These are phyloP conservation scores for Solanum pimpinellifolium DNA, from an alignment of 257 asterid genomes.

Conservation along the genomic window DNA sequence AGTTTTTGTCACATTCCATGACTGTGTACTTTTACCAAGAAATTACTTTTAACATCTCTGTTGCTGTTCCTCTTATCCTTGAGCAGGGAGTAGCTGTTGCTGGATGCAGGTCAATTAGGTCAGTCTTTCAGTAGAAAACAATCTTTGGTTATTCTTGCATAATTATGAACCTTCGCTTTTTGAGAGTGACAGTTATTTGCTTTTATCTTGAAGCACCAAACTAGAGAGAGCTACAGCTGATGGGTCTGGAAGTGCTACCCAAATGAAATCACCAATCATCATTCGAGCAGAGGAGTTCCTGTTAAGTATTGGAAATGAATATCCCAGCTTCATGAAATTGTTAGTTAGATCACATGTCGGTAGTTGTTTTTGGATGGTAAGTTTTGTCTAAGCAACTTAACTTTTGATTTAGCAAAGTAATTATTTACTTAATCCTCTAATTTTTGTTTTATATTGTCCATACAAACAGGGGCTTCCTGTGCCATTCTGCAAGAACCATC, in stretches of 20 bases:
- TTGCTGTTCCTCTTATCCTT: constrained; percentile 1
- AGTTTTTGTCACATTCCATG: not conserved
- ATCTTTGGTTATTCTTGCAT: not conserved
- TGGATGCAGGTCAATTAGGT: constrained; percentile 33
- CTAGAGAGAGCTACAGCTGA: constrained; percentile 20
- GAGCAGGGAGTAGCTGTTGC: constrained; percentile 38
- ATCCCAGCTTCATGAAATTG: constrained; percentile 48
- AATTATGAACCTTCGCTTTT: not conserved
- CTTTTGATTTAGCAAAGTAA: not conserved
- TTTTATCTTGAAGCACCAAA: constrained; percentile 21
- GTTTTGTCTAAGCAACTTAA: not conserved
- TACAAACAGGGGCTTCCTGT: constrained; percentile 59
- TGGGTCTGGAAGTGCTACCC: constrained; percentile 31
- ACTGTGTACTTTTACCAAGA: not conserved
- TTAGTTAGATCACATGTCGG: constrained; percentile 84
- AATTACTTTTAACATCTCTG: not conserved
- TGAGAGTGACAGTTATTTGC: not conserved
- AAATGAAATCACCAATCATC: constrained; percentile 55
- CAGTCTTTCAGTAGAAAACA: constrained; percentile 4
- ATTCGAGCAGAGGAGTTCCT: constrained; percentile 85
- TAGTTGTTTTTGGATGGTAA: constrained; percentile 98
- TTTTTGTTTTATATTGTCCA: constrained; percentile 5
- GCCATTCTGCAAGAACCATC: constrained; percentile 66
- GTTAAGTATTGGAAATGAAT: constrained; percentile 49
- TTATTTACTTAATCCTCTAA: not conserved